phyloP scores from a whole-genome alignment of 176 grass and related monocot species.

The Hsuehochloa calcarea region DNA sequence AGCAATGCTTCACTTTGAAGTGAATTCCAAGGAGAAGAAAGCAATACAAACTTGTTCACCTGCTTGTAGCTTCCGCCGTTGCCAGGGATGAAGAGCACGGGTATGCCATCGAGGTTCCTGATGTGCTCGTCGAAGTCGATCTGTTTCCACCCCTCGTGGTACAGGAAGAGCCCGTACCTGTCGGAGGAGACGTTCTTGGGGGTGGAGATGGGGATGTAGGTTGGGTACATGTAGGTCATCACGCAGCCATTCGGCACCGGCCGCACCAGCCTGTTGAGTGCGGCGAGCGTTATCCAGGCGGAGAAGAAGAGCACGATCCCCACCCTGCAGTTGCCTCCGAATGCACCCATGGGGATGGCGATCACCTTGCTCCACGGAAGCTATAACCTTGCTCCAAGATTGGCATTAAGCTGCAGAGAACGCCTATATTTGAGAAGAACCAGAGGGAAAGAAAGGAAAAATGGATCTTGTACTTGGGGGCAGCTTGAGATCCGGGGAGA shows the following conservation, averaged over 20 bases:
- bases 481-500: not conserved
- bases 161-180: conserved; percentile 87
- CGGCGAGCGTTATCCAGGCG: conserved; percentile 53
- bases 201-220: conserved; percentile 77
- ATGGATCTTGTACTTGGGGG: conserved; percentile 14
- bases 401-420: not conserved
- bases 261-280: conserved; percentile 65
- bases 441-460: not conserved
- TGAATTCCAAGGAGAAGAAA: not conserved
- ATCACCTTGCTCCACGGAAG: not conserved
- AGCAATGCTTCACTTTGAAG: not conserved
- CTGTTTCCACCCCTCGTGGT: conserved; percentile 97
- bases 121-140: conserved; percentile 82
- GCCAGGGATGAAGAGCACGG: conserved; percentile 87
- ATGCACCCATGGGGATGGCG: conserved; percentile 43
- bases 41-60: conserved; percentile 25
- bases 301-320: conserved; percentile 50
- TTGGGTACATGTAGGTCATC: conserved; percentile 99
- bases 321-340: conserved; percentile 56
- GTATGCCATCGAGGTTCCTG: conserved; percentile 64
- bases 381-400: not conserved
- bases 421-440: not conserved
- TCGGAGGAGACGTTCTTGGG: conserved; percentile 74
- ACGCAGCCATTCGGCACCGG: conserved; percentile 75
- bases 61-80: conserved; percentile 99